Conservation (phyloP, 2,329 filamentous ascomycete species). For the Pseudocercospora musae region DNA sequence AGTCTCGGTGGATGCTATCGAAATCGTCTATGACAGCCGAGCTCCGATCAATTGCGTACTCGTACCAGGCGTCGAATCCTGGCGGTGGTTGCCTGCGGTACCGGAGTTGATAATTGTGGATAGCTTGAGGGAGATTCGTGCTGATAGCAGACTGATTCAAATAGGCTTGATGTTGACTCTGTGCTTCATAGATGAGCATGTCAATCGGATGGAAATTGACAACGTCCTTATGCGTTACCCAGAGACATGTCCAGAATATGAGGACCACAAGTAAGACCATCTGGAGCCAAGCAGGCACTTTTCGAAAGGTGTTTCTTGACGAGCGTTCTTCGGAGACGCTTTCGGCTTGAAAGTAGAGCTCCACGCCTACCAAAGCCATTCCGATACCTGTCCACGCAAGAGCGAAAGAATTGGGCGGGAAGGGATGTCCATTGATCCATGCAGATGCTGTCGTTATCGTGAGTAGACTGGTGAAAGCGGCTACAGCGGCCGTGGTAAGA, state of each 20-base stretch:
- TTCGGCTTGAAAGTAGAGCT: slow-evolving; percentile 30
- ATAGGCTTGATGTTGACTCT: slow-evolving; percentile 49
- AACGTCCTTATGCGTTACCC: slow-evolving; percentile 40
- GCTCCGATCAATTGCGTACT: slow-evolving; percentile 51
- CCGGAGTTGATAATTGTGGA: slow-evolving; percentile 50
- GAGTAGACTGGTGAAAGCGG: slow-evolving; percentile 38
- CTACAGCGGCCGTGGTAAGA: slow-evolving; percentile 39
- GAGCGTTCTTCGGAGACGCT: slow-evolving; percentile 8
- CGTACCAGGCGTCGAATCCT: slow-evolving; percentile 59
- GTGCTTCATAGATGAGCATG: slow-evolving; percentile 51
- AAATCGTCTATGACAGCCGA: slow-evolving; percentile 58
- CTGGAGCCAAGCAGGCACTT: slow-evolving; percentile 34
- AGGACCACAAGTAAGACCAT: slow-evolving; percentile 42
- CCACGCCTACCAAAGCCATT: slow-evolving; percentile 31
- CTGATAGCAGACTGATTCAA: slow-evolving; percentile 47
- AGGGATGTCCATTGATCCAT: slow-evolving; percentile 34
- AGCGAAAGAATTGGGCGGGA: slow-evolving; percentile 27
- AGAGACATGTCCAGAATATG: slow-evolving; percentile 41
- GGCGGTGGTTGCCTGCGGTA: slow-evolving; percentile 57
- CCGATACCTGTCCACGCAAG: slow-evolving; percentile 24
- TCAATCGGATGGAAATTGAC: slow-evolving; percentile 54
- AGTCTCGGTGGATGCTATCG: slow-evolving; percentile 56
- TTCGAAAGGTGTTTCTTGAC: neutral
- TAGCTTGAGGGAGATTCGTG: slow-evolving; percentile 48
- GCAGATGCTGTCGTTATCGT: slow-evolving; percentile 33